Percentiles rank a stretch among this genome's conserved stretches.
phyloP scores from a whole-genome alignment of 257 asterid species.

The Misopates orontium region DNA sequence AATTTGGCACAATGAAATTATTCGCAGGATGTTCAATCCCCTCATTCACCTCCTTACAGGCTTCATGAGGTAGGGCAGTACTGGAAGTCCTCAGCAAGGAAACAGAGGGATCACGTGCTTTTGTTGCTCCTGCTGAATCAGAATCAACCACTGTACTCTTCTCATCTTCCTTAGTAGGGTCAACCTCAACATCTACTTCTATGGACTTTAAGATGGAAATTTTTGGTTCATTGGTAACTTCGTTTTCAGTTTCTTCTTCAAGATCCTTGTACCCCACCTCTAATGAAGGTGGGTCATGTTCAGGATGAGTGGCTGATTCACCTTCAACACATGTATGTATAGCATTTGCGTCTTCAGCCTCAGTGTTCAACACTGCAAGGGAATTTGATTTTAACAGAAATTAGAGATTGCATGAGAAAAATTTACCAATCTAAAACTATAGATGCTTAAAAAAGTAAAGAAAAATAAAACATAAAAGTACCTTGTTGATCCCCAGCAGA shows the following conservation, averaged over 20 bases:
- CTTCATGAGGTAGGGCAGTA: slow-evolving; percentile 34
- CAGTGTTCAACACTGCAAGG: slow-evolving; percentile 51
- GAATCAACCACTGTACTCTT: slow-evolving; percentile 24
- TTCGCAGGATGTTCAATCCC: slow-evolving; percentile 30
- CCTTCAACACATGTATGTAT: slow-evolving; percentile 33
- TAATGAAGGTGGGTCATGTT: slow-evolving; percentile 26
- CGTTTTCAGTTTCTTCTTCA: slow-evolving; percentile 31
- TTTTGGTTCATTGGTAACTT: slow-evolving; percentile 28
- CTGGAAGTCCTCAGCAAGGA: slow-evolving; percentile 35
- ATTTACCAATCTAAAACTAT: slow-evolving; percentile 13
- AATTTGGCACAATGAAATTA: slow-evolving; percentile 34
- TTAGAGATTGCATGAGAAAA: slow-evolving; percentile 20
- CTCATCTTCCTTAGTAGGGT: slow-evolving; percentile 34
- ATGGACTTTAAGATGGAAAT: slow-evolving; percentile 19
- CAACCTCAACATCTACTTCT: slow-evolving; percentile 27
- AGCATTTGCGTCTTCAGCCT: slow-evolving; percentile 37
- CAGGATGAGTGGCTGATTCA: slow-evolving; percentile 27
- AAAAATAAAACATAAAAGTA: slow-evolving; percentile 21
- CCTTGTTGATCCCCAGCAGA: slow-evolving; percentile 38
- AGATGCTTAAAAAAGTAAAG: slow-evolving; percentile 10
- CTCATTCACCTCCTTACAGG: slow-evolving; percentile 28
- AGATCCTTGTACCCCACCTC: slow-evolving; percentile 34
- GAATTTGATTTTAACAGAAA: slow-evolving; percentile 25
- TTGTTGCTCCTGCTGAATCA: slow-evolving; percentile 31
- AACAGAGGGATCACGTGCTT: slow-evolving; percentile 32